phyloP scores from a whole-genome alignment of 768 basidiomycete genomes.

The Suillus plorans region DNA sequence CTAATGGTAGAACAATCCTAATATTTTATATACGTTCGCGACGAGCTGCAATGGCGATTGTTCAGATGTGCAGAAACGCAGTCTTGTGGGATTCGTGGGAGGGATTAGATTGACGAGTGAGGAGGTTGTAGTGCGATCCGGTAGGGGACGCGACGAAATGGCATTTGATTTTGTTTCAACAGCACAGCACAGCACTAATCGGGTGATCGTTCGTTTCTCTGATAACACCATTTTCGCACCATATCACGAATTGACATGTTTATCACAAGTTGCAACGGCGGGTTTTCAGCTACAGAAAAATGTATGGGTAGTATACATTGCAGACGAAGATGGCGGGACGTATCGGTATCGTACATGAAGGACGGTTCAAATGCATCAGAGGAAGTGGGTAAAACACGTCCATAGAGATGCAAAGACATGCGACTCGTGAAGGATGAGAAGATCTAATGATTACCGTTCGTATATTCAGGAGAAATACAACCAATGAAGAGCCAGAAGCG shows the following conservation, averaged over 20 bases:
- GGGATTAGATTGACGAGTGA: neutral
- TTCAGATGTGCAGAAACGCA: neutral
- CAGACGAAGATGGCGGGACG: too few species aligned
- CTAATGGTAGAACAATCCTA: neutral
- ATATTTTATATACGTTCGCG: neutral
- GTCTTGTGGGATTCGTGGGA: neutral
- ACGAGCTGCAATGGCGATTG: neutral
- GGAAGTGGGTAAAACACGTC: neutral
- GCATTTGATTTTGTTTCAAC: neutral
- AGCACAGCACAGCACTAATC: neutral
- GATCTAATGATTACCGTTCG: neutral
- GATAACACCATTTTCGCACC: too few species aligned
- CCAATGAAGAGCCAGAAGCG: neutral
- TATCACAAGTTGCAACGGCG: too few species aligned
- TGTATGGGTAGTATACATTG: neutral
- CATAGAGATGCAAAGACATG: neutral
- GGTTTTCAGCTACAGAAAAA: too few species aligned
- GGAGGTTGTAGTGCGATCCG: neutral
- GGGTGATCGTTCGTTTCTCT: too few species aligned
- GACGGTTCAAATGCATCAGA: neutral
- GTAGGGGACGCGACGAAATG: neutral
- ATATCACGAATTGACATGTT: too few species aligned
- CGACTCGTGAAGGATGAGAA: neutral
- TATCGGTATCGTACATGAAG: neutral
- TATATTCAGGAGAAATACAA: neutral